Conservation (phyloP, 768 basidiomycete species). For the Phanerodontia chrysosporium region DNA sequence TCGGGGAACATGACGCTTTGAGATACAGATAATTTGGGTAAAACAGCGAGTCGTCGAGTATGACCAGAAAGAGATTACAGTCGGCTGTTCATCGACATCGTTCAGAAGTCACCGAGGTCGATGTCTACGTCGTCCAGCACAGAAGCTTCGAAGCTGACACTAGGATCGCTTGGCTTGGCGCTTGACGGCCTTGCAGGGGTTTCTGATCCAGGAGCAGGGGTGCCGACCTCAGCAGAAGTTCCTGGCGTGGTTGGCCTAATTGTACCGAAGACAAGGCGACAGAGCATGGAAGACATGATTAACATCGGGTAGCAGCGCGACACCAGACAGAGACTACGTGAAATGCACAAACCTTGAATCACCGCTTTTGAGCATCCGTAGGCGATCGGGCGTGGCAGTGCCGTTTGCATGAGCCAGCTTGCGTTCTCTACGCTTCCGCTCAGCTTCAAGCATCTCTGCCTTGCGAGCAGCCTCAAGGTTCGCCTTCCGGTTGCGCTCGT, state of each 20-base stretch:
- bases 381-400: slow-evolving; percentile 47
- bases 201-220: slow-evolving; percentile 30
- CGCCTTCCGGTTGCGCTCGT: slow-evolving; percentile 84
- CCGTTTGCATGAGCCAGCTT: slow-evolving; percentile 41
- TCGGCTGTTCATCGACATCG: neutral
- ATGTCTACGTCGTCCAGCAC: slow-evolving; percentile 68
- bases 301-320: slow-evolving; percentile 11
- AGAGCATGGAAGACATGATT: slow-evolving; percentile 21
- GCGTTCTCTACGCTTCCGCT: slow-evolving; percentile 67
- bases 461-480: slow-evolving; percentile 77
- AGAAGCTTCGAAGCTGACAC: slow-evolving; percentile 49
- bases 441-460: slow-evolving; percentile 66
- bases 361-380: slow-evolving; percentile 60
- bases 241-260: slow-evolving; percentile 34
- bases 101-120: slow-evolving; percentile 74
- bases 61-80: neutral
- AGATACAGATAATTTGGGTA: neutral
- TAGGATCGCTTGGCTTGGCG: slow-evolving; percentile 28
- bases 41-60: neutral
- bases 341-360: slow-evolving; percentile 54
- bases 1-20: neutral
- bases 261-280: slow-evolving; percentile 7
- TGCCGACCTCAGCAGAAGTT: slow-evolving; percentile 31
- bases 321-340: slow-evolving; percentile 1
- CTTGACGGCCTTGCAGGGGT: slow-evolving; percentile 23